Conservation (phyloP, 176 grass and related monocot species). For the Oryza brachyantha region DNA sequence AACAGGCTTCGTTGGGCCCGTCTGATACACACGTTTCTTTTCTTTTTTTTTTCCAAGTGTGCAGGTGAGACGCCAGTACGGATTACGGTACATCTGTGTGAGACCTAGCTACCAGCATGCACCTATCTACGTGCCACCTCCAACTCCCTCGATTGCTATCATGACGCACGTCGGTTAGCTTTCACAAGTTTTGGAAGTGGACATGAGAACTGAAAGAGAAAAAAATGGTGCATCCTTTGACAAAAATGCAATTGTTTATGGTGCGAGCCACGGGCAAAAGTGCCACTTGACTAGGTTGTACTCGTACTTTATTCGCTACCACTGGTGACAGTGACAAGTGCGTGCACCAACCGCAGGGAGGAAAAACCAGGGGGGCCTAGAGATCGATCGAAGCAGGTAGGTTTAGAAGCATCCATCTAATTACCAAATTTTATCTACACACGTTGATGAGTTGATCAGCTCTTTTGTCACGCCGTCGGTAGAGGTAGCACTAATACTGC, state of each 20-base stretch:
- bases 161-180: neutral
- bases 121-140: neutral
- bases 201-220: neutral
- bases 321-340: neutral
- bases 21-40: neutral
- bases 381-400: neutral
- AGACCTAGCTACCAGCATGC: no score
- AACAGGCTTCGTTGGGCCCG: neutral
- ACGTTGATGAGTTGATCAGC: neutral
- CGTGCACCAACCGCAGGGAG: constrained; percentile 10
- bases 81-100: neutral
- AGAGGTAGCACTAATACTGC: neutral
- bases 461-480: neutral
- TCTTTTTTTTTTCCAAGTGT: neutral
- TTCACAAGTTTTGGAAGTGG: neutral
- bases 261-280: neutral
- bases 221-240: neutral
- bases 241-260: neutral
- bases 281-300: neutral
- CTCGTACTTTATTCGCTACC: neutral
- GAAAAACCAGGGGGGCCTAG: neutral
- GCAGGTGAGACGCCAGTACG: neutral
- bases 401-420: neutral
- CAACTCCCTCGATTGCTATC: neutral
- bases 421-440: constrained; percentile 32